phyloP scores from a whole-genome alignment of 306 rosid genomes.

The Fragaria vesca region DNA sequence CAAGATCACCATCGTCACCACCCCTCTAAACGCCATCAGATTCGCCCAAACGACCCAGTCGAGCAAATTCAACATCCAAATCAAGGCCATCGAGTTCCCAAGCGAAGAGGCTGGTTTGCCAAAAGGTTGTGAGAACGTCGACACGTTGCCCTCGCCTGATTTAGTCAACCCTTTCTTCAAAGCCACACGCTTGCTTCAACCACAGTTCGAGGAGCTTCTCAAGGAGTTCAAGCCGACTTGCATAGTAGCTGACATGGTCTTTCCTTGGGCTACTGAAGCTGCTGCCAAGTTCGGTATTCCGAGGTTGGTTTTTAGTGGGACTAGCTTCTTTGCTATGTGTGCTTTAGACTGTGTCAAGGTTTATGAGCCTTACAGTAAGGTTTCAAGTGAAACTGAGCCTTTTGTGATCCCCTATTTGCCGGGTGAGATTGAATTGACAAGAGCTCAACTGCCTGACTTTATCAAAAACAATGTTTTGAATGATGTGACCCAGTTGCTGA shows the following conservation, averaged over 20 bases:
- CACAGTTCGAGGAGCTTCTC: slow-evolving; percentile 39
- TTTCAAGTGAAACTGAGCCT: slow-evolving; percentile 37
- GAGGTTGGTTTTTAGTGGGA: slow-evolving; percentile 50
- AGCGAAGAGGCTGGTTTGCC: slow-evolving; percentile 38
- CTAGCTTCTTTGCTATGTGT: slow-evolving; percentile 43
- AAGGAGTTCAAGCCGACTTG: slow-evolving; percentile 38
- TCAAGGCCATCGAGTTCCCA: slow-evolving; percentile 33
- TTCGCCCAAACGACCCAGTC: slow-evolving; percentile 8
- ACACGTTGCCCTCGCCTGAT: not conserved
- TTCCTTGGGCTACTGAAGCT: slow-evolving; percentile 46
- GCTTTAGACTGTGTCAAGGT: slow-evolving; percentile 17
- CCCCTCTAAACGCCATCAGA: slow-evolving; percentile 14
- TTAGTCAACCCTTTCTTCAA: slow-evolving; percentile 12
- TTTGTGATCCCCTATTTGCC: slow-evolving; percentile 56
- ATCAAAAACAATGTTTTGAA: not conserved
- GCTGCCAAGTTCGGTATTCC: slow-evolving; percentile 53
- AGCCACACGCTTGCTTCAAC: slow-evolving; percentile 32
- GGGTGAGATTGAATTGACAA: slow-evolving; percentile 33
- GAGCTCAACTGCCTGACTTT: slow-evolving; percentile 26
- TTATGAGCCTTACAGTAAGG: slow-evolving; percentile 43
- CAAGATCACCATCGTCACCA: slow-evolving; percentile 31
- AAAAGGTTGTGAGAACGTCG: slow-evolving; percentile 42
- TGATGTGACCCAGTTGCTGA: not conserved
- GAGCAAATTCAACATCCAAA: no score
- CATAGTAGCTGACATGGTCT: slow-evolving; percentile 47